Evolutionary conservation across 139 green algal genomes (phyloP).

Genomic region (Coelastrella sp.): DNA sequence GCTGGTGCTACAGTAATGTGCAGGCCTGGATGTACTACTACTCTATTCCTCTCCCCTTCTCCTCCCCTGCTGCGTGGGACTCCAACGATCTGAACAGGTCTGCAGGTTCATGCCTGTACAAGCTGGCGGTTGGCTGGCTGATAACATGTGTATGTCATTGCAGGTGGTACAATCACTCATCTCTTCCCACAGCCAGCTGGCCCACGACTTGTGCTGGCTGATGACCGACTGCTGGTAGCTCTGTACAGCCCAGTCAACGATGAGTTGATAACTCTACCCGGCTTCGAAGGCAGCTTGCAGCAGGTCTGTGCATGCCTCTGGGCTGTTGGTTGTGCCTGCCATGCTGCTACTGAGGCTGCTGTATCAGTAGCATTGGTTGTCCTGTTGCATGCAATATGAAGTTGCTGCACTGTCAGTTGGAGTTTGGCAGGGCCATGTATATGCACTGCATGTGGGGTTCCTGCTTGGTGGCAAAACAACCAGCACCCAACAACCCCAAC

Average conservation of each 20-base stretch:
- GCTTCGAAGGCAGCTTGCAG: constrained; percentile 46
- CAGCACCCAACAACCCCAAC: not conserved
- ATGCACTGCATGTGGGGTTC: too few relatives aligned
- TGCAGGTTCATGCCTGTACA: not conserved
- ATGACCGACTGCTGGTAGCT: constrained; percentile 58
- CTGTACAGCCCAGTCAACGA: constrained; percentile 83
- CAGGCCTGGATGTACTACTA: too few relatives aligned
- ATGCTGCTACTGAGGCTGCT: not conserved
- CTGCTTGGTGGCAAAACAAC: not conserved
- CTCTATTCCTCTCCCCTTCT: too few relatives aligned
- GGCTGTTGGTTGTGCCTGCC: too few relatives aligned
- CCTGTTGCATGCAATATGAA: not conserved
- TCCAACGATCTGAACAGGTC: not conserved
- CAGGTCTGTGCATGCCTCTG: not conserved
- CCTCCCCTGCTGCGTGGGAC: too few relatives aligned
- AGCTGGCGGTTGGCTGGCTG: not conserved
- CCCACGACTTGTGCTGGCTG: constrained; percentile 75
- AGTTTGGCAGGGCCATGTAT: too few relatives aligned
- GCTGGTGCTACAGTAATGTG: too few relatives aligned
- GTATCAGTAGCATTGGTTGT: not conserved
- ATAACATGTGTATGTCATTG: not conserved
- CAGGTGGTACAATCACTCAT: constrained; percentile 60
- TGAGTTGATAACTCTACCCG: constrained; percentile 63
- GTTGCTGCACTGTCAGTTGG: too few relatives aligned
- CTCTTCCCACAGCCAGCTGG: constrained; percentile 72